Conservation (phyloP, 257 asterid genomes). For the Scutellaria galericulata region DNA sequence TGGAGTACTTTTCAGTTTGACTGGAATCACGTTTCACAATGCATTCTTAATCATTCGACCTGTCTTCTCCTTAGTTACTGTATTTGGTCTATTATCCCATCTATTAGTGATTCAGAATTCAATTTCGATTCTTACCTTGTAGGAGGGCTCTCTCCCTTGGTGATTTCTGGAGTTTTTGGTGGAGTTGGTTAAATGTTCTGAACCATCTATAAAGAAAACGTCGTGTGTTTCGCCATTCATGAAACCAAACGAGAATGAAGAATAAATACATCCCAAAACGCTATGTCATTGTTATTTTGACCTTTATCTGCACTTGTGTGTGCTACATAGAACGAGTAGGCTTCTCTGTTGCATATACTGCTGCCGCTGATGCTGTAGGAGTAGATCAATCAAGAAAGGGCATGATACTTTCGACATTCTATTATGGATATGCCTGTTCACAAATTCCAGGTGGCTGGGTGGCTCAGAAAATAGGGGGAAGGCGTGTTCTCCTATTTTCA, state of each 20-base stretch:
- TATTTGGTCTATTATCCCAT: not conserved
- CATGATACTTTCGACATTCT: slow-evolving; percentile 79
- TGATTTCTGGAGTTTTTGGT: slow-evolving; percentile 22
- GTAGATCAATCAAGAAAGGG: slow-evolving; percentile 87
- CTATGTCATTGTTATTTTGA: slow-evolving; percentile 69
- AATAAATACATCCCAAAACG: slow-evolving; percentile 66
- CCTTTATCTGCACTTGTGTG: slow-evolving; percentile 89
- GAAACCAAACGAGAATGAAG: slow-evolving; percentile 65
- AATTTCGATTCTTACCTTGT: not conserved
- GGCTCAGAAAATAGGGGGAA: slow-evolving; percentile 88
- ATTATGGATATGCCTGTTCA: slow-evolving; percentile 91
- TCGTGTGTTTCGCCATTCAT: slow-evolving; percentile 48
- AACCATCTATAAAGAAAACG: slow-evolving; percentile 12
- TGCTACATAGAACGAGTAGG: slow-evolving; percentile 94
- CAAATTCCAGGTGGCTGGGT: slow-evolving; percentile 99
- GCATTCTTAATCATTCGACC: not conserved
- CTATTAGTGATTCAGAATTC: not conserved
- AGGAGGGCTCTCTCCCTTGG: slow-evolving; percentile 22
- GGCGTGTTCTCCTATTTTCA: slow-evolving; percentile 83
- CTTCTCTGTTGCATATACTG: slow-evolving; percentile 92
- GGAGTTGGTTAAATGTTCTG: not conserved
- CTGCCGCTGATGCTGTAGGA: slow-evolving; percentile 90
- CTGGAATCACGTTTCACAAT: not conserved
- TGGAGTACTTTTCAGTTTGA: not conserved
- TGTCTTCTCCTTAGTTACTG: not conserved